A percentile compares a stretch with the other conserved stretches of the same genome.
Conservation (phyloP, 352 stramenopile species). For the Globisporangium iwayamae region DNA sequence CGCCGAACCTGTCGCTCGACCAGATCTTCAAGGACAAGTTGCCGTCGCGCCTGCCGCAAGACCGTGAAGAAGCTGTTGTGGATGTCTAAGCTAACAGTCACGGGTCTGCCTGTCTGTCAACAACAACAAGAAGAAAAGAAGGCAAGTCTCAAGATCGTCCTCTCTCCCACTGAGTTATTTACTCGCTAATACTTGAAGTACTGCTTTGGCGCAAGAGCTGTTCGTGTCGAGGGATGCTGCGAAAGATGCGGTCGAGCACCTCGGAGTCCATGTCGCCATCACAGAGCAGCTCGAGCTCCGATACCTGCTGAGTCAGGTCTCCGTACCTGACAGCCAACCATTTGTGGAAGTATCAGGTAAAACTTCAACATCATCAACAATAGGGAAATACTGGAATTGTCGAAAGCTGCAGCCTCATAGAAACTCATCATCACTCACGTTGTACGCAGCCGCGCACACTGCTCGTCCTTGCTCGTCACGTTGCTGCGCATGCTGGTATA, state of each 20-base stretch:
- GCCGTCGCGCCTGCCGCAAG: conserved; percentile 56
- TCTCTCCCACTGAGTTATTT: background rate
- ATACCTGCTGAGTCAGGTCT: conserved; percentile 34
- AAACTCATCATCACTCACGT: conserved; percentile 9
- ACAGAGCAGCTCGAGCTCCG: conserved; percentile 38
- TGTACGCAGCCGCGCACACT: conserved; percentile 15
- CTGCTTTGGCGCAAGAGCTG: conserved; percentile 18
- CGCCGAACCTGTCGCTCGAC: conserved; percentile 40
- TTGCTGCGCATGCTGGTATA: conserved; percentile 27
- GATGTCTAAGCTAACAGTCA: conserved; percentile 40
- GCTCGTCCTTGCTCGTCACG: conserved; percentile 26
- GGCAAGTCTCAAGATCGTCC: background rate
- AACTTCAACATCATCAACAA: background rate
- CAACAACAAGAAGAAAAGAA: too few species aligned
- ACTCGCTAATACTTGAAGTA: background rate
- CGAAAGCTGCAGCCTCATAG: background rate
- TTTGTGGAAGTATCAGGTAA: conserved; percentile 1
- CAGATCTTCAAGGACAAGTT: conserved; percentile 80
- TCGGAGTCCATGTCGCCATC: conserved; percentile 32
- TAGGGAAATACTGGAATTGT: background rate
- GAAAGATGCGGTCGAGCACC: conserved; percentile 43
- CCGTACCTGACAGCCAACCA: conserved; percentile 28
- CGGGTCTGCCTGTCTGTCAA: background rate
- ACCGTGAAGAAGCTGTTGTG: conserved; percentile 65
- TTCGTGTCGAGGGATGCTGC: conserved; percentile 38